Evolutionary conservation across 2,329 filamentous ascomycete species (phyloP).

Genomic region (Colletotrichum lini): DNA sequence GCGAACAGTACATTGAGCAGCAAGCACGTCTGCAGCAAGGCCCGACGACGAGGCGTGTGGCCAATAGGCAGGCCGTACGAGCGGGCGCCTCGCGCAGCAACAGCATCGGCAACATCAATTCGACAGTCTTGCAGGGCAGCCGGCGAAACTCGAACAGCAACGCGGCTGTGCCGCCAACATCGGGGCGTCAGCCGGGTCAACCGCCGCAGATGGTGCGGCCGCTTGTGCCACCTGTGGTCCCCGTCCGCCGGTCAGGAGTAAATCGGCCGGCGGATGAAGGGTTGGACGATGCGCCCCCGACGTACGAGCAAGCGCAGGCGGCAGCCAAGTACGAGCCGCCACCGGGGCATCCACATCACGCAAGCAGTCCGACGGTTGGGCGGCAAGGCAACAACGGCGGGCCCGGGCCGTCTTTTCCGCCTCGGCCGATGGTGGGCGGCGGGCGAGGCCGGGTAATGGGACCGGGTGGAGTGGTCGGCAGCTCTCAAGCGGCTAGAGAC

Average conservation of each 20-base stretch:
- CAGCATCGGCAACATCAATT: slow-evolving; percentile 39
- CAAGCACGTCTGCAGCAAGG: slow-evolving; percentile 61
- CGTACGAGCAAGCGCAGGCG: slow-evolving; percentile 71
- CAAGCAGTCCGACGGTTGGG: slow-evolving; percentile 53
- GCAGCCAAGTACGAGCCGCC: slow-evolving; percentile 67
- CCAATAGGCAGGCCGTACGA: slow-evolving; percentile 41
- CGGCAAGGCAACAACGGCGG: slow-evolving; percentile 27
- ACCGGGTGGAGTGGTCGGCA: slow-evolving; percentile 34
- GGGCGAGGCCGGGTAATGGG: slow-evolving; percentile 36
- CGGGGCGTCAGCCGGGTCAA: slow-evolving; percentile 35
- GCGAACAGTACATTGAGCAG: slow-evolving; percentile 79
- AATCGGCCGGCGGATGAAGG: slow-evolving; percentile 55
- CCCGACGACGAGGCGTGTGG: slow-evolving; percentile 45
- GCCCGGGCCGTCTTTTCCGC: slow-evolving; percentile 31
- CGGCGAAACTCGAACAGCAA: slow-evolving; percentile 43
- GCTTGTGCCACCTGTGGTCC: slow-evolving; percentile 59
- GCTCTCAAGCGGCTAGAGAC: slow-evolving; percentile 45
- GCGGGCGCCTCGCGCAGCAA: slow-evolving; percentile 32
- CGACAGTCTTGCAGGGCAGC: slow-evolving; percentile 22
- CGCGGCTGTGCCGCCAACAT: slow-evolving; percentile 4
- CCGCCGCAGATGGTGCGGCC: slow-evolving; percentile 60
- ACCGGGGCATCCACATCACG: slow-evolving; percentile 63
- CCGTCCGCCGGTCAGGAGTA: slow-evolving; percentile 54
- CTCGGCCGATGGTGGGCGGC: slow-evolving; percentile 33
- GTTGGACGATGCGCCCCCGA: slow-evolving; percentile 68